Conservation (phyloP, 352 stramenopile species). For the Pythium dissotocum region DNA sequence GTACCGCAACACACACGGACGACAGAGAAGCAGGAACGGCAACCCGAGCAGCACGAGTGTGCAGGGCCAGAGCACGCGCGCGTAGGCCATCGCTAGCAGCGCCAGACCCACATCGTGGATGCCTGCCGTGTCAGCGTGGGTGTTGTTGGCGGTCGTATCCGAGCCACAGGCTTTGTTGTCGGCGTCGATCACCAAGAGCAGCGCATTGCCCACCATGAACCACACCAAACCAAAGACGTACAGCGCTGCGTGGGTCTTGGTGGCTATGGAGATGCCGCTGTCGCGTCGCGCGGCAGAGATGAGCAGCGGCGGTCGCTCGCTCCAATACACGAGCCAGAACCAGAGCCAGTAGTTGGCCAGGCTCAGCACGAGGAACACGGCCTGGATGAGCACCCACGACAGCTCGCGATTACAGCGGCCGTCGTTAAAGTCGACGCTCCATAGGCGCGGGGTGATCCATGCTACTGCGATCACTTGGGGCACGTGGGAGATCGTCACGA, state of each 20-base stretch:
- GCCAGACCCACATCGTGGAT: slow-evolving; percentile 23
- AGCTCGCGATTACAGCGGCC: slow-evolving; percentile 24
- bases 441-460: slow-evolving; percentile 23
- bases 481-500: slow-evolving; percentile 20
- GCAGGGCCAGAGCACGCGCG: slow-evolving; percentile 29
- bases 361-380: slow-evolving; percentile 20
- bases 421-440: slow-evolving; percentile 23
- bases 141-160: not conserved
- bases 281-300: slow-evolving; percentile 13
- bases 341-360: slow-evolving; percentile 28
- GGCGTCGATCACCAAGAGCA: slow-evolving; percentile 25
- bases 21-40: slow-evolving; percentile 21
- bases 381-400: slow-evolving; percentile 28
- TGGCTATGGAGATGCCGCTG: slow-evolving; percentile 12
- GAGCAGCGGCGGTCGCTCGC: slow-evolving; percentile 1
- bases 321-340: slow-evolving; percentile 32
- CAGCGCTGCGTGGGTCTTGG: slow-evolving; percentile 24
- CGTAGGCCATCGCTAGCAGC: slow-evolving; percentile 26
- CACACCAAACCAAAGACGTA: slow-evolving; percentile 28
- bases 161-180: slow-evolving; percentile 18
- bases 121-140: not conserved
- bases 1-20: slow-evolving; percentile 24
- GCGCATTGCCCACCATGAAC: slow-evolving; percentile 29
- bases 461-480: slow-evolving; percentile 23
- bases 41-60: slow-evolving; percentile 24